Evolutionary conservation across 2,329 filamentous ascomycete species (phyloP), one percentile per base, ranked within the genome.

Genomic region (Colletotrichum tropicale): DNA sequence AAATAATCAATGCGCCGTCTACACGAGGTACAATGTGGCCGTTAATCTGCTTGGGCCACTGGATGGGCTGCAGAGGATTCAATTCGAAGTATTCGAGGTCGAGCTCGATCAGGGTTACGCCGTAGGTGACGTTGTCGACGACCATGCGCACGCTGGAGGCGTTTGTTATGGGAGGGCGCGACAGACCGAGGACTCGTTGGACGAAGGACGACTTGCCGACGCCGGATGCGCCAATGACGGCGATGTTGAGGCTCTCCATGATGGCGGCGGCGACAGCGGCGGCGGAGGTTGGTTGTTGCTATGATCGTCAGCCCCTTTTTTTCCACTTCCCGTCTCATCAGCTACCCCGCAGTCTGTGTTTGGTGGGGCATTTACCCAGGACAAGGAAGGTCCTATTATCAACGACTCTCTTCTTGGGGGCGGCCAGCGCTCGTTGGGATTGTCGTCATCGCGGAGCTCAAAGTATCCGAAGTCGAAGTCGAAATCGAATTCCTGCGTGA

Each of bases 1-100:
- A 98, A 65, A 98, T 87, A 74, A 96, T 91, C 79, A 98, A 86
- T 61, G 94, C 95, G 24, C 94, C 96, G 81, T 98, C 95, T 81
- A 98, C 91, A 55, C 89, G 90, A 66, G 95, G 95, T 75, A 95
- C 89, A 76, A 93, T 91, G 77, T 93, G 89, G 75, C 95, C 94
- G 81, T 93, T 90, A 79, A 93, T 90, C 81, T 93, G 91, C 79
- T 91, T 92, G 15, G 92, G 92, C 92, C 92, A 93, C 82, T 91
- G 89, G 76, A 94, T 91, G 71, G 90, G 89, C 76, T 90, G 88
- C 71, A 87, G 85, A 28, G 90, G 88, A 77, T 89, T 88, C 77
- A 93, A 86, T 80, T 93, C 91, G 80, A 94, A 92, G 78, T 89
- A 90, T 80, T 93, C 91, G 77, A 93, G 87, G 79, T 93, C 91